Conservation (phyloP, 176 grass and related monocot genomes). For the Oryza coarctata region DNA sequence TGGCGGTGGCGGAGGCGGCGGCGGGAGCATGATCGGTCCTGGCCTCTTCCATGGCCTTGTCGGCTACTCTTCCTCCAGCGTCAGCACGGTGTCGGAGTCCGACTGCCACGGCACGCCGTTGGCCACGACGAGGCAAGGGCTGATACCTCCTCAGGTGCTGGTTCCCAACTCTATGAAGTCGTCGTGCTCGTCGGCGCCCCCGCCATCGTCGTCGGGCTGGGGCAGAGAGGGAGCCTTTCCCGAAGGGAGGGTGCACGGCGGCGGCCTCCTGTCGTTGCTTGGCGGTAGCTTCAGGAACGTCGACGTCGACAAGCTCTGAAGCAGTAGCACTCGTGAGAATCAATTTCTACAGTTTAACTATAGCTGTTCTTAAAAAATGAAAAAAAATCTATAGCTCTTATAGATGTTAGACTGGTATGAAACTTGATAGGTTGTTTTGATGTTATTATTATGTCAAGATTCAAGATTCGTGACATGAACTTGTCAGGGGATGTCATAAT, state of each 20-base stretch:
- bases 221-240: constrained; percentile 41
- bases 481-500: neutral
- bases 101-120: constrained; percentile 40
- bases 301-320: constrained; percentile 42
- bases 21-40: constrained; percentile 43
- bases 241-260: constrained; percentile 74
- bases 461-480: constrained; percentile 13
- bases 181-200: constrained; percentile 4
- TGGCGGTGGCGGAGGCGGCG: neutral
- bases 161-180: constrained; percentile 67
- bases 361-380: neutral
- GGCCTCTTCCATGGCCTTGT: constrained; percentile 73
- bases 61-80: constrained; percentile 38
- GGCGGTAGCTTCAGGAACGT: constrained; percentile 63
- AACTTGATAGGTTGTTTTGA: constrained; percentile 3
- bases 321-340: neutral
- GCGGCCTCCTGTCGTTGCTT: constrained; percentile 60
- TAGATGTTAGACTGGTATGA: constrained; percentile 5
- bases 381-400: neutral
- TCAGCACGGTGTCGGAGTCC: constrained; percentile 57
- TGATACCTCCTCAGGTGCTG: constrained; percentile 71
- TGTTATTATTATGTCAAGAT: neutral
- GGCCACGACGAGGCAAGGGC: constrained; percentile 22
- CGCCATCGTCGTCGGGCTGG: neutral
- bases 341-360: neutral